Conservation (phyloP, 2,329 filamentous ascomycete genomes). For the Harringtonia lauricola region DNA sequence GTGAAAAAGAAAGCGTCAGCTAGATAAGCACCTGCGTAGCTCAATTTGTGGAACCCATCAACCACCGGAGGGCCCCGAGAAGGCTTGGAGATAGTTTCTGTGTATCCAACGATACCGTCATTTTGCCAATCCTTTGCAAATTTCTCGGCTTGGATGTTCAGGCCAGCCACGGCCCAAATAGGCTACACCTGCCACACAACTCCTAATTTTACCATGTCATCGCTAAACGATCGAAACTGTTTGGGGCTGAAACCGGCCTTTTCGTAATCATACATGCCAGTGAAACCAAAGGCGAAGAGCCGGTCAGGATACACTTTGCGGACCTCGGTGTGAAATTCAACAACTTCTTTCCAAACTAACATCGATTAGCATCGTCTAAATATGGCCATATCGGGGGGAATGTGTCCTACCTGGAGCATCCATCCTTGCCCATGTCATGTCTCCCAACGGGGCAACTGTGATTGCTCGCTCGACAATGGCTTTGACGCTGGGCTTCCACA, state of each 20-base stretch:
- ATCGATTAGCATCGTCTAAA: neutral
- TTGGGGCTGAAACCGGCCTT: slow-evolving; percentile 22
- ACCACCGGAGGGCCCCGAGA: slow-evolving; percentile 17
- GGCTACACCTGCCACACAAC: slow-evolving; percentile 30
- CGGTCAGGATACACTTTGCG: slow-evolving; percentile 23
- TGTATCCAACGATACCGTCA: slow-evolving; percentile 24
- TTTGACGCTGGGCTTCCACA: slow-evolving; percentile 9
- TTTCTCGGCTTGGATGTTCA: slow-evolving; percentile 22
- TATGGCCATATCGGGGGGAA: no score
- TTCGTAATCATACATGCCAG: slow-evolving; percentile 22
- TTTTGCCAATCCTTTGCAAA: slow-evolving; percentile 22
- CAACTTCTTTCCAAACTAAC: slow-evolving; percentile 21
- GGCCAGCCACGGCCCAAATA: slow-evolving; percentile 24
- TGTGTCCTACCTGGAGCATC: slow-evolving; percentile 8
- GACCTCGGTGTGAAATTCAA: slow-evolving; percentile 23
- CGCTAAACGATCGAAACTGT: slow-evolving; percentile 19
- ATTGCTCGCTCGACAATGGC: slow-evolving; percentile 10
- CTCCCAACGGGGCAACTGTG: slow-evolving; percentile 5
- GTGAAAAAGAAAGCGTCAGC: slow-evolving; percentile 26
- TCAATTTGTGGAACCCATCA: slow-evolving; percentile 24
- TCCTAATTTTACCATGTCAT: slow-evolving; percentile 24
- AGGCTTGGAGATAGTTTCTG: slow-evolving; percentile 16
- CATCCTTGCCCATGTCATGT: slow-evolving; percentile 10
- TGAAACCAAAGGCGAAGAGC: slow-evolving; percentile 27
- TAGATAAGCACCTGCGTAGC: slow-evolving; percentile 22